Evolutionary conservation across 2,329 filamentous ascomycete species (phyloP), one percentile per base, ranked within the genome.

Genomic region (Davidsoniella australis): DNA sequence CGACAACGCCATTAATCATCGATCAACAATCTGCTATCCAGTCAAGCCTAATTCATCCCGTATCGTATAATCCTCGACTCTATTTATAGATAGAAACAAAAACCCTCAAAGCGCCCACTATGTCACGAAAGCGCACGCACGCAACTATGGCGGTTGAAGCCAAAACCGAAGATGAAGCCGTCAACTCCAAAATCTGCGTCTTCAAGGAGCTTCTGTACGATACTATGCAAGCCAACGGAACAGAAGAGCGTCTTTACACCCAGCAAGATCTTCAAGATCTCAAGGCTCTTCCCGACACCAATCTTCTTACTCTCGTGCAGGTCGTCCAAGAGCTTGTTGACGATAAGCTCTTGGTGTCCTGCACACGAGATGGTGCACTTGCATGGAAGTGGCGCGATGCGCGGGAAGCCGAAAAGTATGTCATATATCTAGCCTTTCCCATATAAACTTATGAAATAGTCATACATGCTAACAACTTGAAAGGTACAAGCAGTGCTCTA

Each of bases 371-470:
- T n/a, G 64, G 66, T n/a, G 45, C 45, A 18, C 59, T 73, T 23
- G 68, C 68, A 53, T 82, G 76, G 76, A 70, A 71, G 56, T 70
- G 75, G 63, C 70, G 77, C 39, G 69, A 71, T 45, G 64, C 66
- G 40, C 72, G 74, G 42, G 78, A 81, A 56, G 78, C 77, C 2
- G 69, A 71, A 56, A 80, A 79, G 76, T 80, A 63, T 52, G 65
- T 60, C 33, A 14, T 45, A 18, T 5, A n/a, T 42, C 17, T 33
- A 10, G 8, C 9, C 23, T 26, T 33, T 44, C 16, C 10, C 33
- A 23, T 23, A 4, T 23, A 23, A 23, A 5, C 20, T 23, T 5
- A 23, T 44, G 18, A 10, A 26, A 44, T 33, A 33, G 29, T 10
- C 12, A 9, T 12, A 29, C 7, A 9, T 33, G 18, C 20, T 44